Conservation (phyloP, 2,329 filamentous ascomycete species). For the Fusarium sp. region DNA sequence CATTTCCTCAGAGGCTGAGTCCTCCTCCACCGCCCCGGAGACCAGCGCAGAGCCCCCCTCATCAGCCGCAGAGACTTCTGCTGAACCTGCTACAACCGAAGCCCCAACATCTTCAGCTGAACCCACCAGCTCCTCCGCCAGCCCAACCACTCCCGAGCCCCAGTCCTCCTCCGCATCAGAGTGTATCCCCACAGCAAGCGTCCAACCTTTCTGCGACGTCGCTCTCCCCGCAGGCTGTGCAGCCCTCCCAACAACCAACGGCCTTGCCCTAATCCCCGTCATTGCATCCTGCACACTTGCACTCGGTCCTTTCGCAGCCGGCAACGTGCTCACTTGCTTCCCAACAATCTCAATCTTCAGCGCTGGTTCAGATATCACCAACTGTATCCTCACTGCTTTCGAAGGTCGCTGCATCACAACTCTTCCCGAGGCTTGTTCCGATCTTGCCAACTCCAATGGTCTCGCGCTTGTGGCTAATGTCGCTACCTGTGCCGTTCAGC, state of each 20-base stretch:
- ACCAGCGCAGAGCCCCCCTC: not conserved
- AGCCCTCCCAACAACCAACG: not conserved
- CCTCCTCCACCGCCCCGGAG: no score
- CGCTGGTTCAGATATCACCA: not conserved
- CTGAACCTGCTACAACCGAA: not conserved
- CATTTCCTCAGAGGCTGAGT: not conserved
- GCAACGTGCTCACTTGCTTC: not conserved
- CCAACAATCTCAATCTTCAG: not conserved
- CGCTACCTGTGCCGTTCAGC: not conserved
- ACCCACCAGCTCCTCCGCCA: not conserved
- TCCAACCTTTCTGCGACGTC: not conserved
- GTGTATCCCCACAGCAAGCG: not conserved
- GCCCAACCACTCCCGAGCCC: not conserved
- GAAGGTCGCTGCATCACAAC: slow-evolving; percentile 2
- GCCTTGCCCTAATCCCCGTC: not conserved
- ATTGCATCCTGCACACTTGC: not conserved
- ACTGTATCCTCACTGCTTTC: not conserved
- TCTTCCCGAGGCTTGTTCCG: not conserved
- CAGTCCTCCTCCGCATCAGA: not conserved
- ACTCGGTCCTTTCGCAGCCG: not conserved
- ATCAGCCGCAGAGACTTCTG: not conserved
- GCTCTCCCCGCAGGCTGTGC: not conserved
- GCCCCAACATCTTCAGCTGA: not conserved
- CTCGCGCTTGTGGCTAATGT: not conserved
- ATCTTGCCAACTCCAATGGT: not conserved